Conservation (phyloP, 441 rosid genomes). For the Pelargonium fulgidum region DNA sequence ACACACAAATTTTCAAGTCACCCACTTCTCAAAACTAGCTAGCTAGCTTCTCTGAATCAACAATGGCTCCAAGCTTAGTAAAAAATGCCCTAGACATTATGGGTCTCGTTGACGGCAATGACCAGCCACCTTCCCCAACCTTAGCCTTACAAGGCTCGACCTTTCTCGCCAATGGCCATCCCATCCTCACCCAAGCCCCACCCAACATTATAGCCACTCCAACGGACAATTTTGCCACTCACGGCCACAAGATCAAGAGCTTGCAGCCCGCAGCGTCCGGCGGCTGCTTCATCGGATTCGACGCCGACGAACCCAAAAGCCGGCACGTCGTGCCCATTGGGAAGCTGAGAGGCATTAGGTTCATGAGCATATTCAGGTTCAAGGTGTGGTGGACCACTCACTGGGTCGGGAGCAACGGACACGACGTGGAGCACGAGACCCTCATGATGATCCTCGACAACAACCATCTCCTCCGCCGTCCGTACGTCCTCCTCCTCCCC, state of each 20-base stretch:
- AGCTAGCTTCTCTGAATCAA: neutral
- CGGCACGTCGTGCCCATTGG: constrained; percentile 26
- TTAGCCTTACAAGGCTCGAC: constrained; percentile 13
- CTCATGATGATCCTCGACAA: constrained; percentile 30
- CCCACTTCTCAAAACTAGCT: too few species aligned
- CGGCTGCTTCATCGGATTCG: constrained; percentile 30
- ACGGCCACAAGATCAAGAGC: constrained; percentile 4
- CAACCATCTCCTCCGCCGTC: constrained; percentile 16
- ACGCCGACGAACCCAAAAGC: constrained; percentile 14
- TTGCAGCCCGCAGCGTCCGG: neutral
- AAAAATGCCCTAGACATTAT: constrained; percentile 17
- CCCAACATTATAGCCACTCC: constrained; percentile 21
- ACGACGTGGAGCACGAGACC: constrained; percentile 32
- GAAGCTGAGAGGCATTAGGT: constrained; percentile 22
- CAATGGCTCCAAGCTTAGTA: constrained; percentile 34
- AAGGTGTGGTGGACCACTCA: constrained; percentile 39
- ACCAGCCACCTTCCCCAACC: neutral
- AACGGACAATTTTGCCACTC: too few species aligned
- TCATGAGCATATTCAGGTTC: constrained; percentile 37
- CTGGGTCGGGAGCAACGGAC: constrained; percentile 27
- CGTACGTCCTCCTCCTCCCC: constrained; percentile 24
- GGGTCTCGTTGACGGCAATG: constrained; percentile 13
- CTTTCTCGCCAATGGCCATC: constrained; percentile 30
- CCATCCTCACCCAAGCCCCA: constrained; percentile 29
- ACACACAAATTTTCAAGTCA: too few species aligned